Conservation (phyloP, 2,329 filamentous ascomycete genomes). For the Periconia digitata region DNA sequence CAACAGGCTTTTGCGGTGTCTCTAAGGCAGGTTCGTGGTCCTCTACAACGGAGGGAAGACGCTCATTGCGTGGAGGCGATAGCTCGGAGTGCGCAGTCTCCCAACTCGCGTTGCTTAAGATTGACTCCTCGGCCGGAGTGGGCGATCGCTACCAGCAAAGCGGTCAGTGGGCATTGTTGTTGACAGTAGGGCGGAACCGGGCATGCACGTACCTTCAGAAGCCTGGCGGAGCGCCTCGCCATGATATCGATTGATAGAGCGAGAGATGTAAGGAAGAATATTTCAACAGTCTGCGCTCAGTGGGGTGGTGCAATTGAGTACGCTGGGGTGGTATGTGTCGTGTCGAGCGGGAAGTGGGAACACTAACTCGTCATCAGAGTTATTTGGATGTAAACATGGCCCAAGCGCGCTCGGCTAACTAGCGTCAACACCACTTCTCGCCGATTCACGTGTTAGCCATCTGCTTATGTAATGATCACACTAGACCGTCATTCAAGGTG, state of each 20-base stretch:
- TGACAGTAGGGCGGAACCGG: constrained; percentile 18
- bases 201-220: constrained; percentile 35
- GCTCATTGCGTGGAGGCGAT: constrained; percentile 20
- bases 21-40: constrained; percentile 17
- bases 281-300: constrained; percentile 4
- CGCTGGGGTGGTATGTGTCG: constrained; percentile 24
- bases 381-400: too few relatives aligned
- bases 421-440: too few relatives aligned
- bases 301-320: constrained; percentile 17
- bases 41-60: constrained; percentile 19
- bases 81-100: constrained; percentile 26
- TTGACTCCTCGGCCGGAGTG: constrained; percentile 19
- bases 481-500: too few relatives aligned
- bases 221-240: constrained; percentile 40
- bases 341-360: too few relatives aligned
- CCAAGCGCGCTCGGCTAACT: too few relatives aligned
- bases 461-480: too few relatives aligned
- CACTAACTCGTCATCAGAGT: too few relatives aligned
- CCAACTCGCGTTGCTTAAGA: constrained; percentile 25
- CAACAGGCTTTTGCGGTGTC: constrained; percentile 25
- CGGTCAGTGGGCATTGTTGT: constrained; percentile 28
- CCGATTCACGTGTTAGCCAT: too few relatives aligned
- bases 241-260: constrained; percentile 23
- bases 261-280: constrained; percentile 6
- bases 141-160: constrained; percentile 32